Evolutionary conservation across 2,329 filamentous ascomycete genomes (phyloP), one percentile per base, ranked within the genome.

Genomic region (Aschersonia sp.): DNA sequence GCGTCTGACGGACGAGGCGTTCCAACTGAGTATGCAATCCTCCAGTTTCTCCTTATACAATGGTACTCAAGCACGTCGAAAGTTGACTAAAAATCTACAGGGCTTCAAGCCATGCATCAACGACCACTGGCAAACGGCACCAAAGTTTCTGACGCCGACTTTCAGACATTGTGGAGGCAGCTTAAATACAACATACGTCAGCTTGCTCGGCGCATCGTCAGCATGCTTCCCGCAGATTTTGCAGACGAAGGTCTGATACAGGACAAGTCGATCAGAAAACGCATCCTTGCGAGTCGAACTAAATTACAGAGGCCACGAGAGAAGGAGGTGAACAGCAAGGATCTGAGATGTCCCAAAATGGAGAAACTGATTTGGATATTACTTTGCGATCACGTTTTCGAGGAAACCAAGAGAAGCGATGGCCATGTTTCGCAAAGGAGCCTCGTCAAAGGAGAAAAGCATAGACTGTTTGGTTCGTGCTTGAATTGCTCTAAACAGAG

Each of bases 141-240:
- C 0, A 59, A 58, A 35, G 1, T 30, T 10, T 49, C 50, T 0
- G 58, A 59, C 3, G 46, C 51, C 10, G 20, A 10, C 0, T 45
- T 60, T 1, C 2, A 4, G 1, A 38, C 31, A 5, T 46, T 51
- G 4, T 60, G 55, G 58, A 51, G 35, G 3, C 38, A 45, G 4
- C 45, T 60, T 4, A 1, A 6, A 3, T 59, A 54, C 31, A 55
- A 51, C 10, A 53, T 59, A 6, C 40, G 40, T 20, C 40, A 42
- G 4, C 40, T 42, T 20, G 9, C 40, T n/a, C 10, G 40, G n/a
- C 40, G n/a, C 10, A 42, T 42, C 40, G 12, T 9, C 35, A 12
- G 35, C 35, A 38, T 38, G 35, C 7, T 38, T 9, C 20, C 40
- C 35, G 35, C 35, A 7, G 35, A 38, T 38, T 12, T 38, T 42